phyloP scores from a whole-genome alignment of 495 filamentous ascomycete species.

The Neurospora pannonica region DNA sequence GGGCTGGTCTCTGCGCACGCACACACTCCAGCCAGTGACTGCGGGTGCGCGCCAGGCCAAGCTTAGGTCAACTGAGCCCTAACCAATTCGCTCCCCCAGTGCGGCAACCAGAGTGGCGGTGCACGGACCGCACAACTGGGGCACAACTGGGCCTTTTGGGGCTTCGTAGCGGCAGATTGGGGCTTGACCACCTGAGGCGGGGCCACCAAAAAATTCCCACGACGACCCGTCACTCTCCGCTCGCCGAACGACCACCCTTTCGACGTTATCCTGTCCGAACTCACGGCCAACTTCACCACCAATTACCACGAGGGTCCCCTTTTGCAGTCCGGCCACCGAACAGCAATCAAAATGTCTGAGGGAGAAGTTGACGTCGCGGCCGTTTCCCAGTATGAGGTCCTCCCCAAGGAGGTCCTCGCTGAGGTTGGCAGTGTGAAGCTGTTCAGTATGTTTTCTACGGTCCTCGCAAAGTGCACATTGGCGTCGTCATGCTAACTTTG shows the following conservation, averaged over 20 bases:
- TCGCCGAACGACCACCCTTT: neutral
- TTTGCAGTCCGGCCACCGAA: slow-evolving; percentile 2
- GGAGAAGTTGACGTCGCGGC: slow-evolving; percentile 89
- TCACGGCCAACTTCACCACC: slow-evolving; percentile 1
- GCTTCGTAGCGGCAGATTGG: slow-evolving; percentile 6
- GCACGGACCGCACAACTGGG: neutral
- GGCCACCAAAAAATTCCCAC: slow-evolving; percentile 30
- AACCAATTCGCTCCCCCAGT: slow-evolving; percentile 10
- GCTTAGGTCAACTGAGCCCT: slow-evolving; percentile 34
- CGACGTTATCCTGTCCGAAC: neutral
- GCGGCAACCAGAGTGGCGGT: neutral
- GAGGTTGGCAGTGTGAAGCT: slow-evolving; percentile 94
- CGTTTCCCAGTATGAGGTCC: slow-evolving; percentile 61
- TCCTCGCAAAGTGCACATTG: slow-evolving; percentile 20
- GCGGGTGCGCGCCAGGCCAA: neutral
- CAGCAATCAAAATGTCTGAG: slow-evolving; percentile 76
- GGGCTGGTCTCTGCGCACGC: neutral
- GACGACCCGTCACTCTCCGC: neutral
- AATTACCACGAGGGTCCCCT: neutral
- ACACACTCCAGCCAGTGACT: neutral
- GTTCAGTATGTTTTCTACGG: slow-evolving; percentile 53
- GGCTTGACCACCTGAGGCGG: slow-evolving; percentile 19
- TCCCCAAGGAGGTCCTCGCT: slow-evolving; percentile 87
- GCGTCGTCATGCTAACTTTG: slow-evolving; percentile 19
- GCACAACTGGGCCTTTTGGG: slow-evolving; percentile 16